These are phyloP conservation scores for Berberis thunbergii DNA, from an alignment of 164 flowering plant species.

Conservation along the genomic window DNA sequence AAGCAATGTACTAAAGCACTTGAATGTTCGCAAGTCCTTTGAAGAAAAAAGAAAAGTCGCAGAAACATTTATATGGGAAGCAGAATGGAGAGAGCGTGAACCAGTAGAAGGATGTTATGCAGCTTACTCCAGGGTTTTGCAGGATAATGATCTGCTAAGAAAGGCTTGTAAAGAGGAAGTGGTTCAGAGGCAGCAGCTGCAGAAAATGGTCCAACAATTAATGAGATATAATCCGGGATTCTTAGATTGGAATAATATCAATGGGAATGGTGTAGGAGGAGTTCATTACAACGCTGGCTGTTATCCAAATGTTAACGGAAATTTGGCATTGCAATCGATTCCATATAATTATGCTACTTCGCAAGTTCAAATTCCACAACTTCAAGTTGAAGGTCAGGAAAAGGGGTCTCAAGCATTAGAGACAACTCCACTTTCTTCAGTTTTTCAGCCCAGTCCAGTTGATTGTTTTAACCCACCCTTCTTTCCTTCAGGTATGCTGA, in stretches of 20 bases:
- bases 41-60: conserved; percentile 25
- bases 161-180: neutral
- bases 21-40: conserved; percentile 14
- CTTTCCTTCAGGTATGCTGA: too few relatives aligned
- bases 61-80: conserved; percentile 77
- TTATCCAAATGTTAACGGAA: neutral
- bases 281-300: neutral
- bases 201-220: too few relatives aligned
- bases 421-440: too few relatives aligned
- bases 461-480: too few relatives aligned
- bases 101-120: conserved; percentile 68
- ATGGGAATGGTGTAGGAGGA: neutral
- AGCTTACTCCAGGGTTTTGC: conserved; percentile 28
- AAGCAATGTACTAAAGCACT: conserved; percentile 50
- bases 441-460: too few relatives aligned
- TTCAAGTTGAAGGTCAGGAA: too few relatives aligned
- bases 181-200: neutral
- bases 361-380: too few relatives aligned
- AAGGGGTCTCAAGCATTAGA: too few relatives aligned
- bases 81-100: conserved; percentile 44
- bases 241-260: conserved; percentile 1
- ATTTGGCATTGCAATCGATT: neutral
- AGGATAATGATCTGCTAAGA: neutral
- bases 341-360: neutral
- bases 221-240: neutral